Base-by-base conservation (phyloP, 2,329 filamentous ascomycete genomes). In the Curvularia hawaiiensis region DNA sequence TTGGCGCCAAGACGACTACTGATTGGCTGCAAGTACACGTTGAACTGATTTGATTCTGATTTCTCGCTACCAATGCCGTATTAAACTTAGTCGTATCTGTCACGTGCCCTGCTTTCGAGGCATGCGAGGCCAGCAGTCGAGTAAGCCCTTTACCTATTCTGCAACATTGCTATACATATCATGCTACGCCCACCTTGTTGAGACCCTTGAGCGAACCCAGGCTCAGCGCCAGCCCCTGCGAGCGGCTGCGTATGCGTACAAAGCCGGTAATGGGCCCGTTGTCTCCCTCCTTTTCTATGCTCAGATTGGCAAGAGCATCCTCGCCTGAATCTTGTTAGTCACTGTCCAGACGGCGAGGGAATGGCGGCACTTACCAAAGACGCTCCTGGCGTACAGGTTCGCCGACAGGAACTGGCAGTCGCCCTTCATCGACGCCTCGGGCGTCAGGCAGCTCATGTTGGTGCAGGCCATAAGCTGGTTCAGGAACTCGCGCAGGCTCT, bases 391-490 rank as follows among this genome's bases (percentile, higher is more conserved):
- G 74, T 99, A 99, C 39, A 99, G 80, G 73, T 99, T 99, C 20
- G 95, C 95, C 74, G 93, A 97, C 76, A 99, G 79, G 83, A 99
- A 99, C 74, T 97, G 93, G 76, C 95, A 99, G 72, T 99, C 95
- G 51, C 95, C 95, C 83, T 97, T 94, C 76, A 99, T 85, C 59
- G 92, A 96, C 24, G 94, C 95, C 74, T 98, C 95, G 3, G 95
- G 95, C 7, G 95, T 99, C 71, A 99, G 80, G 77, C 95, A 99
- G 76, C 89, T 95, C 95, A 99, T 99, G 79, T 99, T 98, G 52
- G 95, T 99, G 76, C 90, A 94, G 60, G 92, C 92, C 95, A 98
- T 98, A 59, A 99, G 82, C 75, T 96, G 90, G 67, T 91, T 89
- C 63, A 99, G 81, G 86, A 99, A 99, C 20, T 96, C 92, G 49